phyloP scores from a whole-genome alignment of 176 grass and related monocot genomes.

The Typha latifolia region DNA sequence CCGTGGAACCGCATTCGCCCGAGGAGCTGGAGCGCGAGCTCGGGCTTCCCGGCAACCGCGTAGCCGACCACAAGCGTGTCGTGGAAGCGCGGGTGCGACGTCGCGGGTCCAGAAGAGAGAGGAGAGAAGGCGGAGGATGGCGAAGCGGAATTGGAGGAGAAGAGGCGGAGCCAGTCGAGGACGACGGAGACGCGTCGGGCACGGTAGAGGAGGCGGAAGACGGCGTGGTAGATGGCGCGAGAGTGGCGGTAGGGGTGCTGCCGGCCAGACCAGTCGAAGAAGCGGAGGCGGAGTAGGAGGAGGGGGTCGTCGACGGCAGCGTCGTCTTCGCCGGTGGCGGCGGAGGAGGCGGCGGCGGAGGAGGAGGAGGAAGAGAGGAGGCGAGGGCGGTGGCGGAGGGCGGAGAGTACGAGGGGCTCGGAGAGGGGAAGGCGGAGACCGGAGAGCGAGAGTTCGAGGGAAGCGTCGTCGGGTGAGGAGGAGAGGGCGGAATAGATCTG shows the following conservation, averaged over 20 bases:
- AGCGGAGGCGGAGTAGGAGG: constrained; percentile 62
- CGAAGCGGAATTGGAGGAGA: constrained; percentile 25
- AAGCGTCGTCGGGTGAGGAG: constrained; percentile 15
- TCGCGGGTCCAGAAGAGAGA: neutral
- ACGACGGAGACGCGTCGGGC: constrained; percentile 37
- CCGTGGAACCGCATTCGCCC: constrained; percentile 71
- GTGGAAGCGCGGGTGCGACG: constrained; percentile 38
- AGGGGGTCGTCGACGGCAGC: constrained; percentile 13
- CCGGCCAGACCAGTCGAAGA: constrained; percentile 85
- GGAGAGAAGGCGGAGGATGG: constrained; percentile 2
- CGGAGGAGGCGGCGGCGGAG: constrained; percentile 19
- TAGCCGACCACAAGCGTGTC: constrained; percentile 79
- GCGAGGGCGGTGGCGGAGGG: constrained; percentile 38
- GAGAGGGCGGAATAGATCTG: constrained; percentile 64
- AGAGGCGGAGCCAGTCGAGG: constrained; percentile 81
- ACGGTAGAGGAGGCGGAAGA: constrained; percentile 51
- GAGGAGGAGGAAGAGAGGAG: neutral
- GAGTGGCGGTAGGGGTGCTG: constrained; percentile 49
- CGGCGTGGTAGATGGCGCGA: constrained; percentile 43
- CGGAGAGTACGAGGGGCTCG: constrained; percentile 43
- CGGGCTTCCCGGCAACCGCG: constrained; percentile 73
- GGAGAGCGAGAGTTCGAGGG: constrained; percentile 33
- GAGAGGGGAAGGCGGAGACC: constrained; percentile 31
- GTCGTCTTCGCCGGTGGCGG: neutral
- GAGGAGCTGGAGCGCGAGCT: constrained; percentile 51